A percentile compares a stretch with the other conserved stretches of the same genome.
phyloP scores from a whole-genome alignment of 768 basidiomycete genomes.

The Solioccasus polychromus region DNA sequence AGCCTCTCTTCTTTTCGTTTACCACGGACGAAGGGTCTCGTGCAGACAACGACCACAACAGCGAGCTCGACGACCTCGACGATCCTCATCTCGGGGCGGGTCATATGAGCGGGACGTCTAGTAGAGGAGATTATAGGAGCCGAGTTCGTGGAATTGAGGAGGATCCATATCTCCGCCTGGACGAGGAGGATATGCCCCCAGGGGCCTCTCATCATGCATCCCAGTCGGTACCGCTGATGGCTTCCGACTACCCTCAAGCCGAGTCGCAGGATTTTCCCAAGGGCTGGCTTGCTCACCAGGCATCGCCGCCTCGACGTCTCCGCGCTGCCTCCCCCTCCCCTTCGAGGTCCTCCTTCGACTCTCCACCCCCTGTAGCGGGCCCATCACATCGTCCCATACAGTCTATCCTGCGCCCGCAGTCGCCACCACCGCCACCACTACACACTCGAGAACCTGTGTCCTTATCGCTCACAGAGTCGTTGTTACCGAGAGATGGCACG shows the following conservation, averaged over 20 bases:
- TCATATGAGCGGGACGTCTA: constrained; percentile 31
- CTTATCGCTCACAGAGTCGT: constrained; percentile 75
- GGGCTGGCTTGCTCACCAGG: constrained; percentile 74
- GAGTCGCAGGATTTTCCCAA: constrained; percentile 43
- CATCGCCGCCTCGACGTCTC: constrained; percentile 51
- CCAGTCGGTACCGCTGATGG: constrained; percentile 38
- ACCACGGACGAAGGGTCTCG: constrained; percentile 68
- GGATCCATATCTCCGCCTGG: constrained; percentile 75
- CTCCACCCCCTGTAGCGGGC: constrained; percentile 32
- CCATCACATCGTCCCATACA: constrained; percentile 27
- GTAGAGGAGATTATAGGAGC: constrained; percentile 28
- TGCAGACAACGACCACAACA: constrained; percentile 44
- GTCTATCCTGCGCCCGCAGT: constrained; percentile 36
- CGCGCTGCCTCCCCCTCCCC: constrained; percentile 43
- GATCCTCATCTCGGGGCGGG: constrained; percentile 66
- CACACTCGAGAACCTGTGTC: constrained; percentile 47
- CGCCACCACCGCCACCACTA: constrained; percentile 38
- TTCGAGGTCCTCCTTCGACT: constrained; percentile 32
- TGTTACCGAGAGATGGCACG: constrained; percentile 71
- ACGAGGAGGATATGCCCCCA: constrained; percentile 56
- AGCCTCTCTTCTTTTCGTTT: constrained; percentile 88
- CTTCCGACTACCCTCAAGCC: constrained; percentile 30
- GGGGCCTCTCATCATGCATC: constrained; percentile 36
- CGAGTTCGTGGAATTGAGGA: constrained; percentile 45
- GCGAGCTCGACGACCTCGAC: constrained; percentile 67